Evolutionary conservation across 495 filamentous ascomycete genomes (phyloP).

Genomic region (Penicillium maclennaniae): DNA sequence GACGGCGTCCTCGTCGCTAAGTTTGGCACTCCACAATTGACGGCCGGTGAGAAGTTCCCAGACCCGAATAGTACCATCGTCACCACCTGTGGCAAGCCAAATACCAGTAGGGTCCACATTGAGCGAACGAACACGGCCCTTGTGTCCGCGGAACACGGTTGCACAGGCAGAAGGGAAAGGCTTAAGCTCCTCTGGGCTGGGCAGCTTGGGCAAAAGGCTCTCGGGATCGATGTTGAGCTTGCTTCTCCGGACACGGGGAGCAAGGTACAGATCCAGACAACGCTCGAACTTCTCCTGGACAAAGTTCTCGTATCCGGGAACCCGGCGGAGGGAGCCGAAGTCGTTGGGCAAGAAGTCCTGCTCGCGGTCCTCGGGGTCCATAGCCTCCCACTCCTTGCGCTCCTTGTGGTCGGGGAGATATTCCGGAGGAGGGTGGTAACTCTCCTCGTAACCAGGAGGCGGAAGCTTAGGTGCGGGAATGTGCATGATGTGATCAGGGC

Average conservation of each 20-base stretch:
- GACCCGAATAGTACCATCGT: constrained; percentile 87
- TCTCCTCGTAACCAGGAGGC: constrained; percentile 90
- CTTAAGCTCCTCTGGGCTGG: constrained; percentile 86
- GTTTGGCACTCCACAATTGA: constrained; percentile 77
- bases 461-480: constrained; percentile 94
- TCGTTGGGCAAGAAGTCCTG: constrained; percentile 82
- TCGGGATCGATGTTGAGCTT: constrained; percentile 96
- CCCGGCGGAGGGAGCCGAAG: constrained; percentile 78
- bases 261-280: constrained; percentile 92
- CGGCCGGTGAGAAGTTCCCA: constrained; percentile 88
- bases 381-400: constrained; percentile 80
- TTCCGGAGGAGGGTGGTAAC: constrained; percentile 93
- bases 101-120: constrained; percentile 71
- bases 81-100: constrained; percentile 85
- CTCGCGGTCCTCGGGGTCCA: constrained; percentile 85
- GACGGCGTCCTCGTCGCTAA: constrained; percentile 78
- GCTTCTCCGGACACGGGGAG: constrained; percentile 85
- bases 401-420: constrained; percentile 86
- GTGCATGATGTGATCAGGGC: constrained; percentile 86
- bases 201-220: constrained; percentile 88
- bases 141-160: constrained; percentile 80
- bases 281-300: constrained; percentile 95
- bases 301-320: constrained; percentile 86
- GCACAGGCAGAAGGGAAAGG: constrained; percentile 89
- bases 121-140: constrained; percentile 80